Evolutionary conservation across 208 protist genomes (phyloP).

Genomic region (Trypanosoma conorhini): DNA sequence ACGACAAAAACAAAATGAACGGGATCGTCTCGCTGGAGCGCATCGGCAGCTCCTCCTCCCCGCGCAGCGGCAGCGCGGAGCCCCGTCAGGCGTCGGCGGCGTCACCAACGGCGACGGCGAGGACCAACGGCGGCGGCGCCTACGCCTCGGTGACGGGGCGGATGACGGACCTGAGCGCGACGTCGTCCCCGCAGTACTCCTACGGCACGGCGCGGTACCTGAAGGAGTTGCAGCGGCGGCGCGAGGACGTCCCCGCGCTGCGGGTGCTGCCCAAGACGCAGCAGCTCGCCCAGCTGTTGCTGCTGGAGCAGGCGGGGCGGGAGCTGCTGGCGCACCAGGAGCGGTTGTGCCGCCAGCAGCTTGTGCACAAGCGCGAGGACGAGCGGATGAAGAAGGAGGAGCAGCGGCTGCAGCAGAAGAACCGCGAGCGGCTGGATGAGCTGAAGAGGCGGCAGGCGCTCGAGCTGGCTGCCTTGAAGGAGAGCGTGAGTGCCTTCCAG

Average conservation of each 20-base stretch:
- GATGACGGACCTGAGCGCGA: slow-evolving; percentile 9
- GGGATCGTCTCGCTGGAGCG: background rate
- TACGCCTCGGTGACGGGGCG: background rate
- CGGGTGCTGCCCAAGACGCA: slow-evolving; percentile 65
- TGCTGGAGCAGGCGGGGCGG: slow-evolving; percentile 49
- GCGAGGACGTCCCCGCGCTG: slow-evolving; percentile 48
- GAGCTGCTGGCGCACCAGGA: slow-evolving; percentile 54
- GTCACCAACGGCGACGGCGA: background rate
- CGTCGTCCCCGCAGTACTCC: slow-evolving; percentile 16
- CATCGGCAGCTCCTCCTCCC: background rate
- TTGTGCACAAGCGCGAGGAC: slow-evolving; percentile 52
- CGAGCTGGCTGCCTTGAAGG: slow-evolving; percentile 45
- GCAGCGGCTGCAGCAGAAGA: slow-evolving; percentile 31
- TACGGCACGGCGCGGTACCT: slow-evolving; percentile 56
- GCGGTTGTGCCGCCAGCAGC: slow-evolving; percentile 33
- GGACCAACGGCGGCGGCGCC: background rate
- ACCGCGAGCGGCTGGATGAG: slow-evolving; percentile 45
- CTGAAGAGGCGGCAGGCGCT: slow-evolving; percentile 57
- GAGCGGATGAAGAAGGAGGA: slow-evolving; percentile 46
- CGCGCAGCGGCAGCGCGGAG: background rate
- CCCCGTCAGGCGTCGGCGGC: background rate
- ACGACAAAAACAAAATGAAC: background rate
- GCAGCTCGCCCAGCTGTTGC: slow-evolving; percentile 50
- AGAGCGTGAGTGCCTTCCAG: slow-evolving; percentile 25
- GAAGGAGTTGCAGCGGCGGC: slow-evolving; percentile 50